Percentiles rank a stretch among this genome's conserved stretches.
phyloP scores from a whole-genome alignment of 352 stramenopile species.

The Phytophthora kernoviae region DNA sequence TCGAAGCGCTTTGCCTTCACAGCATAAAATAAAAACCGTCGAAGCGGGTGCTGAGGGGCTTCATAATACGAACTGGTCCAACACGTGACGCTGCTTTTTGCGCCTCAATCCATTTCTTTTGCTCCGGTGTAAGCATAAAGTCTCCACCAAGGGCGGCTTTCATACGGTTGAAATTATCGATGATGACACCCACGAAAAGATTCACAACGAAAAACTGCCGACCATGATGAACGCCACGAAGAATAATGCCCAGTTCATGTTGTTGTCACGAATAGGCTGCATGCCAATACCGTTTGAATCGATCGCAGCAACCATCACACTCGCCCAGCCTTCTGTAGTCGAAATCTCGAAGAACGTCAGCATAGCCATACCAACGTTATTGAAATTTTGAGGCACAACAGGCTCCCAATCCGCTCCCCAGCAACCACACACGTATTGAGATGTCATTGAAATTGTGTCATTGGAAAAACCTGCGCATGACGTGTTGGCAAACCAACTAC shows the following conservation, averaged over 20 bases:
- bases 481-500: slow-evolving; percentile 52
- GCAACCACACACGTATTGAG: slow-evolving; percentile 73
- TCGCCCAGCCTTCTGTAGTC: slow-evolving; percentile 92
- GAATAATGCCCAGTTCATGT: slow-evolving; percentile 80
- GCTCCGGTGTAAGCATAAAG: slow-evolving; percentile 87
- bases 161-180: slow-evolving; percentile 95
- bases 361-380: slow-evolving; percentile 86
- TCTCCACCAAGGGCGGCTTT: slow-evolving; percentile 76
- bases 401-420: slow-evolving; percentile 52
- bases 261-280: slow-evolving; percentile 90
- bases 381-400: slow-evolving; percentile 78
- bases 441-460: slow-evolving; percentile 45
- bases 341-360: slow-evolving; percentile 93
- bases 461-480: slow-evolving; percentile 45
- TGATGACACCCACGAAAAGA: slow-evolving; percentile 94
- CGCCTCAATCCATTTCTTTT: slow-evolving; percentile 91
- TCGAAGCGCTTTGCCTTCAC: slow-evolving; percentile 82
- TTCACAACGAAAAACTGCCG: slow-evolving; percentile 95
- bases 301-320: slow-evolving; percentile 92
- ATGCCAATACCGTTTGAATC: slow-evolving; percentile 90
- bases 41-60: slow-evolving; percentile 52
- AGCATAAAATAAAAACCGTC: slow-evolving; percentile 68
- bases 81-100: slow-evolving; percentile 69
- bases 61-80: slow-evolving; percentile 63
- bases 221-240: slow-evolving; percentile 93